Conservation (phyloP, 106 monocot genomes). For the Allium cepa region DNA sequence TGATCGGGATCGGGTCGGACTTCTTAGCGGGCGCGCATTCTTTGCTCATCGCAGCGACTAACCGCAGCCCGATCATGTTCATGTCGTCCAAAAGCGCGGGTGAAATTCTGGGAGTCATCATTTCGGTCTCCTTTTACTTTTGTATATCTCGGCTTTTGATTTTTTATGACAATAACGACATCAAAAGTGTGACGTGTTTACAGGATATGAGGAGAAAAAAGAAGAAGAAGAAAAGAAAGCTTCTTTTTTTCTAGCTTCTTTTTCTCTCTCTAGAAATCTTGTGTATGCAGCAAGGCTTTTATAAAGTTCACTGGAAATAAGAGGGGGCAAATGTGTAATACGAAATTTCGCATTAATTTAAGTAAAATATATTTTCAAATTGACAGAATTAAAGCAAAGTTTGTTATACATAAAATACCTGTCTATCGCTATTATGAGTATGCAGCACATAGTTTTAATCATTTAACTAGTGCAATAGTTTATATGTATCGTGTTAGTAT, state of each 20-base stretch:
- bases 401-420: slow-evolving; percentile 7
- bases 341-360: background rate
- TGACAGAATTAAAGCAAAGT: background rate
- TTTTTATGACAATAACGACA: too few relatives aligned
- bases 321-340: slow-evolving; percentile 1
- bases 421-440: background rate
- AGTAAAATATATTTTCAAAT: background rate
- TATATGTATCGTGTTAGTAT: too few relatives aligned
- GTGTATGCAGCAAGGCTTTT: background rate
- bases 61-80: slow-evolving; percentile 27
- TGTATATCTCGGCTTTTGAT: background rate
- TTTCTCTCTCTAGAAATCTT: background rate
- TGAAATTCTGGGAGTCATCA: slow-evolving; percentile 5
- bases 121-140: background rate
- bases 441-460: too few relatives aligned
- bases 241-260: background rate
- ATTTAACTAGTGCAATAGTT: too few relatives aligned
- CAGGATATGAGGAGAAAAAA: background rate
- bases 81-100: slow-evolving; percentile 10
- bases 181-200: background rate
- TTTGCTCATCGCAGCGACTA: slow-evolving; percentile 29
- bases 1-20: slow-evolving; percentile 30
- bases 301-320: background rate
- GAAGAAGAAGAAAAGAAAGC: background rate
- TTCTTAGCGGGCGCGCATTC: background rate